Conservation (phyloP, 2,329 filamentous ascomycete genomes). For the Calonectria pauciramosa region DNA sequence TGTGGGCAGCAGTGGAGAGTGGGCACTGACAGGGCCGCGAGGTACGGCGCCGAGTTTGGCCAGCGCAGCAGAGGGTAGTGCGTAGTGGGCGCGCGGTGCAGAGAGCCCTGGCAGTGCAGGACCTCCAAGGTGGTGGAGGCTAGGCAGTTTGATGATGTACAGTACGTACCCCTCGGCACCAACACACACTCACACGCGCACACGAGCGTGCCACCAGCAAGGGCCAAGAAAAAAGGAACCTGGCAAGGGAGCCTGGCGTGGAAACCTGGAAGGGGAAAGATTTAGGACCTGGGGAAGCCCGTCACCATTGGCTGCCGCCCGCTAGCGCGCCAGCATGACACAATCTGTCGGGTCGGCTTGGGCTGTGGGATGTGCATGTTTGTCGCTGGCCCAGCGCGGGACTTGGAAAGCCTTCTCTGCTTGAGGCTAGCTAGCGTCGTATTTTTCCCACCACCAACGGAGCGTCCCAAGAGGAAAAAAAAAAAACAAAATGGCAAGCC, state of each 20-base stretch:
- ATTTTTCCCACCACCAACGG: conserved; percentile 1
- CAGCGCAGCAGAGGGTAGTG: conserved; percentile 7
- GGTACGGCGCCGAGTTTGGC: conserved; percentile 1
- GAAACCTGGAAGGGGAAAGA: conserved; percentile 42
- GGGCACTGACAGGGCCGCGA: conserved; percentile 5
- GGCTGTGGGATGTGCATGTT: conserved; percentile 30
- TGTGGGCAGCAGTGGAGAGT: conserved; percentile 4
- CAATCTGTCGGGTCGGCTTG: conserved; percentile 51
- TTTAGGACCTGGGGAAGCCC: conserved; percentile 46
- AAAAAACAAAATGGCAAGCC: conserved; percentile 5
- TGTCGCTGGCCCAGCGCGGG: conserved; percentile 20
- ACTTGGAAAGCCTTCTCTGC: conserved; percentile 15
- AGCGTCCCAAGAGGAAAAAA: background rate
- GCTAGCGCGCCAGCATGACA: conserved; percentile 49
- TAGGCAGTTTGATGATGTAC: conserved; percentile 6
- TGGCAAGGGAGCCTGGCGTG: conserved; percentile 31
- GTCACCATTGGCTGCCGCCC: conserved; percentile 42
- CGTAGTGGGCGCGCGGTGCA: conserved; percentile 6
- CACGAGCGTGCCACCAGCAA: conserved; percentile 10
- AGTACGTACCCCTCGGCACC: conserved; percentile 6
- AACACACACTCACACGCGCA: background rate
- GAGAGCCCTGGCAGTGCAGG: background rate
- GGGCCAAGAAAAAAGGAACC: conserved; percentile 36
- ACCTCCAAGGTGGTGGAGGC: background rate
- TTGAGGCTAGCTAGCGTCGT: conserved; percentile 29